Evolutionary conservation across 257 asterid genomes (phyloP), one percentile per base, ranked within the genome.

Genomic region (Catharanthus roseus): DNA sequence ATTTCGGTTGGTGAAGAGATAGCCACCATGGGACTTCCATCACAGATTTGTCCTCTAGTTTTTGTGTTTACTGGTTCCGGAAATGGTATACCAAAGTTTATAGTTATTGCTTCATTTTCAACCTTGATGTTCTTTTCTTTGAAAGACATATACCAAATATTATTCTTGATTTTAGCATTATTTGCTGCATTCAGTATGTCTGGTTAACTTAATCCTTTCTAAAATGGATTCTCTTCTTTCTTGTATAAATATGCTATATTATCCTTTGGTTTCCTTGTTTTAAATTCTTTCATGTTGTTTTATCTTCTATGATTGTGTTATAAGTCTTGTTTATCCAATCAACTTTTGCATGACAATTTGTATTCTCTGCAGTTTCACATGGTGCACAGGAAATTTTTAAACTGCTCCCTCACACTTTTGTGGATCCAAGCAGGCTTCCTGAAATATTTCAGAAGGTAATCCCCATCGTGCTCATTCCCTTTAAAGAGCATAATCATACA

Each of bases 1-100:
- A 93, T 93, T 67, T 85, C 99, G 34, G 88, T 91, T 49, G 97
- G 99, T 29, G 99, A 93, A 86, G 99, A 93, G 85, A 91, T 93
- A 78, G 92, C 96, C n/a, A 78, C 95, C 13, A 79, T 79, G 87
- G 97, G 99, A 68, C 93, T 93, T 71, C 93, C 97, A 28, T 75
- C 88, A 12, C 86, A 85, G 79, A 89, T 93, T 75, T 93, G 91
- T 72, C 99, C 99, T 58, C 79, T 93, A 21, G 93, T 93, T 71
- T 88, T 93, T 86, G 93, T 89, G 58, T 93, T 93, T 76, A 91
- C 99, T 28, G 96, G 97, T 62, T 51, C 85, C 31, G 99, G 97
- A 86, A 91, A 93, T 45, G 99, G 99, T 90, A 90, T n/a, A 75
- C 13, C 53, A 51, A 41, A 70, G 9, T 45, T 47, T 47, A 47